Conservation (phyloP, 805 yeast genomes). For the Pachysolen tannophilus region DNA sequence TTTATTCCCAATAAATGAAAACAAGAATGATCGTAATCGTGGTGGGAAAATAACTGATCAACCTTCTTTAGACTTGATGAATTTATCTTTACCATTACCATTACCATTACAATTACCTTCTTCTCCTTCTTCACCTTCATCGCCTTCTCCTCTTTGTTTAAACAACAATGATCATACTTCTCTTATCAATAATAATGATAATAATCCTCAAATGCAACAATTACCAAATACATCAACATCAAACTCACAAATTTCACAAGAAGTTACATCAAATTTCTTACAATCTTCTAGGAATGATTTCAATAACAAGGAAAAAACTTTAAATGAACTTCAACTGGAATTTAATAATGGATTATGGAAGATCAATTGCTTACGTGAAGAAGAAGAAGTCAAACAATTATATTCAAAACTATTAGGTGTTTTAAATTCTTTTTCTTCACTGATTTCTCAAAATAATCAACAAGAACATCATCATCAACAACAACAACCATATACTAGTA, state of each 20-base stretch:
- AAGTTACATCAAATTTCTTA: no score
- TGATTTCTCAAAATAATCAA: constrained; percentile 3
- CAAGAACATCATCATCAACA: constrained; percentile 7
- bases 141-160: no score
- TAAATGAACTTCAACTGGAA: constrained; percentile 9
- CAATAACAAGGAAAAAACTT: not conserved
- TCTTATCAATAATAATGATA: no score
- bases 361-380: constrained; percentile 6
- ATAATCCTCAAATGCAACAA: no score
- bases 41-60: no score
- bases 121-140: no score
- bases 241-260: not conserved
- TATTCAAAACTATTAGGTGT: constrained; percentile 3
- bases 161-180: no score
- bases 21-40: no score
- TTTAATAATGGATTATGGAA: constrained; percentile 6
- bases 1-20: constrained; percentile 16
- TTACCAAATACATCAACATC: constrained; percentile 9
- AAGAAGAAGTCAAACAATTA: constrained; percentile 7
- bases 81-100: no score
- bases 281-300: no score
- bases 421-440: not conserved
- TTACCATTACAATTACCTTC: not conserved
- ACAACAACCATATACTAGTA: constrained; percentile 6
- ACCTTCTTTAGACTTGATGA: no score